phyloP scores from a whole-genome alignment of 202 grass and related monocot genomes.

The Carex arenaria region DNA sequence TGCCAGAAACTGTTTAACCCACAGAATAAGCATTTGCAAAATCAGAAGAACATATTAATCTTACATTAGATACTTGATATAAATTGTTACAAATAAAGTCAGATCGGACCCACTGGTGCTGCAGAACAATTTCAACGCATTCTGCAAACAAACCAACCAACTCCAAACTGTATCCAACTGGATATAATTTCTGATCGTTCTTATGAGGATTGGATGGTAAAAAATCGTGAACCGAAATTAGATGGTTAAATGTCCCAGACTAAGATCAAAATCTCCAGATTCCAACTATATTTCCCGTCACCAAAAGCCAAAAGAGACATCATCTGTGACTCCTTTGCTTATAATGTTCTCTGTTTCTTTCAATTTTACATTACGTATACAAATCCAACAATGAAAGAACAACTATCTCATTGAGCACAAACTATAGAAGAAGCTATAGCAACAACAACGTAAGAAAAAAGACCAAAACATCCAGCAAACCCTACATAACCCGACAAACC shows the following conservation, averaged over 20 bases:
- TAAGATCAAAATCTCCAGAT: conserved; percentile 2
- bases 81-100: background rate
- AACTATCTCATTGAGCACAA: conserved; percentile 6
- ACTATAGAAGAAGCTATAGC: background rate
- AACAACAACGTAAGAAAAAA: conserved; percentile 21
- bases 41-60: background rate
- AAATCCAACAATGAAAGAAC: conserved; percentile 31
- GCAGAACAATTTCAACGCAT: background rate
- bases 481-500: background rate
- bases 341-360: conserved; percentile 19
- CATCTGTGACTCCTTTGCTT: conserved; percentile 5
- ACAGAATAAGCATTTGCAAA: background rate
- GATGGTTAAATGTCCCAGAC: background rate
- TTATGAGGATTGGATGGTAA: background rate
- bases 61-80: background rate
- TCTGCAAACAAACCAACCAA: background rate
- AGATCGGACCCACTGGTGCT: background rate
- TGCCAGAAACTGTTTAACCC: background rate
- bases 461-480: conserved; percentile 3
- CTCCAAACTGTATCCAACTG: background rate
- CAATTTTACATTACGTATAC: conserved; percentile 23
- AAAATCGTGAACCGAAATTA: background rate
- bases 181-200: background rate
- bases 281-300: conserved; percentile 5
- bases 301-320: conserved; percentile 11